A percentile compares a stretch with the other conserved stretches of the same genome.
phyloP scores from a whole-genome alignment of 305 asterid species.

The Fraxinus albicans region DNA sequence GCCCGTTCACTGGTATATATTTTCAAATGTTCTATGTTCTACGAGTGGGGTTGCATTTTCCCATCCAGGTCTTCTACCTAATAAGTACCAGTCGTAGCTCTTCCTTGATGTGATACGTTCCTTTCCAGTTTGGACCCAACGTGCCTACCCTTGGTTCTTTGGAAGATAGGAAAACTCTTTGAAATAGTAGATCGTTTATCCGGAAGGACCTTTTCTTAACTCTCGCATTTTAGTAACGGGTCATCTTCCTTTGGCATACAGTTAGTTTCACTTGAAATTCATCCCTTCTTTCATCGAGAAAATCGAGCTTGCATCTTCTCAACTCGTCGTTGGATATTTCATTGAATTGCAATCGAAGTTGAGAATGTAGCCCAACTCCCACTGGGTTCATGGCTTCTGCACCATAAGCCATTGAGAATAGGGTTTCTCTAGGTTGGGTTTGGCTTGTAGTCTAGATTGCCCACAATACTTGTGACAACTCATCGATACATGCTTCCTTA shows the following conservation, averaged over 20 bases:
- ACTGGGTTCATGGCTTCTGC: not conserved
- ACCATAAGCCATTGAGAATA: not conserved
- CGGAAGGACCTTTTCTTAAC: too few species aligned
- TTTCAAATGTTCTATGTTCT: not conserved
- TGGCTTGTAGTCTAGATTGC: not conserved
- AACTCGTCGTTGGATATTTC: not conserved
- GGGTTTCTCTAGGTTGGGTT: not conserved
- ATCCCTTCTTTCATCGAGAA: too few species aligned
- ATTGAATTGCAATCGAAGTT: not conserved
- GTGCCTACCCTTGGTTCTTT: not conserved
- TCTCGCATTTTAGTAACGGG: too few species aligned
- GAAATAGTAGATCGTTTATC: too few species aligned
- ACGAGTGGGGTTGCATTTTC: not conserved
- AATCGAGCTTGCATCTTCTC: not conserved
- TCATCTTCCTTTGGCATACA: too few species aligned
- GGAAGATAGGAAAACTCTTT: too few species aligned
- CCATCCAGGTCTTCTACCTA: too few species aligned
- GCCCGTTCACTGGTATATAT: not conserved
- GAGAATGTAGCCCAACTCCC: not conserved
- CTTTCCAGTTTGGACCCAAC: not conserved
- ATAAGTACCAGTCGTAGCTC: too few species aligned
- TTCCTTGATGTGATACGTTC: not conserved
- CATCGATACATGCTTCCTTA: not conserved
- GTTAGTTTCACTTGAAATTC: too few species aligned
- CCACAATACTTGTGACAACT: not conserved